These are phyloP conservation scores for Wickerhamiella brachini DNA, from an alignment of 805 yeast species.

Conservation along the genomic window DNA sequence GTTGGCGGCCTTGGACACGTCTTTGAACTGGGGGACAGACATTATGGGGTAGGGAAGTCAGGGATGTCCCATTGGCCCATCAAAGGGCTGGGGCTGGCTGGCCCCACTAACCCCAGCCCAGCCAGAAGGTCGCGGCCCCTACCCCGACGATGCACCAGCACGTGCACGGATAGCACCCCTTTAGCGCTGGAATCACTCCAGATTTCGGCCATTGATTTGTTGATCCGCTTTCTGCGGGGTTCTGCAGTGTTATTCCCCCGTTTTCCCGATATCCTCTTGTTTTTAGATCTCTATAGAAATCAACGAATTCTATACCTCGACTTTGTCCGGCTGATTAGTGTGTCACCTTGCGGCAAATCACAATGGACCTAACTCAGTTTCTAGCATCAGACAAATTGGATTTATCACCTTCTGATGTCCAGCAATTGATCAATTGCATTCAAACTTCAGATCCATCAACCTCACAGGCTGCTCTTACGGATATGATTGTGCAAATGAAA, in stretches of 20 bases:
- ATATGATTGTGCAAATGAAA: background rate
- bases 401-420: background rate
- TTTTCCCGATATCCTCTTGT: too few species aligned
- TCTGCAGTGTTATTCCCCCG: too few species aligned
- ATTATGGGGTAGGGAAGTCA: constrained; percentile 22
- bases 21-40: constrained; percentile 86
- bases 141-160: background rate
- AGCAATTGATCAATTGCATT: background rate
- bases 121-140: background rate
- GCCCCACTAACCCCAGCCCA: too few species aligned
- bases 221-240: too few species aligned
- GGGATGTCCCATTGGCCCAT: background rate
- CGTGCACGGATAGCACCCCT: too few species aligned
- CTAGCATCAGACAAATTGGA: background rate
- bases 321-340: background rate
- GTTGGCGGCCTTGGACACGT: constrained; percentile 84
- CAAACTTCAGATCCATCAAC: background rate
- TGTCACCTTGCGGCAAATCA: too few species aligned
- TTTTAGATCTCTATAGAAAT: too few species aligned
- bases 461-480: background rate
- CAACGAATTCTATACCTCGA: too few species aligned
- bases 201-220: too few species aligned
- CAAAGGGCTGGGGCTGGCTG: too few species aligned
- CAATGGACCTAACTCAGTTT: background rate
- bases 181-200: too few species aligned